phyloP scores from a whole-genome alignment of 305 asterid genomes.

The Solanum hybrid region DNA sequence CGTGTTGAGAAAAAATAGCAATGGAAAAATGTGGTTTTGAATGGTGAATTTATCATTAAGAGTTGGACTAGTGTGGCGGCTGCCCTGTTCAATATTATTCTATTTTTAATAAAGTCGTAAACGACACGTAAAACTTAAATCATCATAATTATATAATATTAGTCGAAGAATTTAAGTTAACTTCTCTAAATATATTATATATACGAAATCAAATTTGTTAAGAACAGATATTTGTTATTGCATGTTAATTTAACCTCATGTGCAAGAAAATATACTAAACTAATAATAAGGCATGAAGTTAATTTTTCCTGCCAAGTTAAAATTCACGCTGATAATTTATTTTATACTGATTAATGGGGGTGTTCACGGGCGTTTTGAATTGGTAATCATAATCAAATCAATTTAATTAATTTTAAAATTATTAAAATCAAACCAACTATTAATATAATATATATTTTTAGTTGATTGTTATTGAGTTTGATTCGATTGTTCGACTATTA shows the following conservation, averaged over 20 bases:
- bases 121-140: slow-evolving; percentile 30
- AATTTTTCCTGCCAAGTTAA: not conserved
- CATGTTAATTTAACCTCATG: not conserved
- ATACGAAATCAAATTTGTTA: not conserved
- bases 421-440: not conserved
- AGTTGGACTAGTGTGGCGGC: slow-evolving; percentile 33
- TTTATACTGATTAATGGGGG: not conserved
- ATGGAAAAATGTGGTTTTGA: slow-evolving; percentile 4
- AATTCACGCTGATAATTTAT: not conserved
- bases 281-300: not conserved
- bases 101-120: slow-evolving; percentile 22
- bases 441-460: not conserved
- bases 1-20: not conserved
- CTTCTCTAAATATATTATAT: not conserved
- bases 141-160: not conserved
- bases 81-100: not conserved
- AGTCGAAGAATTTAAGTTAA: not conserved
- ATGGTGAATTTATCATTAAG: slow-evolving; percentile 11
- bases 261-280: not conserved
- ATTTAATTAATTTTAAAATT: not conserved
- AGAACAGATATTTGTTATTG: not conserved
- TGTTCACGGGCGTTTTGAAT: not conserved
- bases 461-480: not conserved
- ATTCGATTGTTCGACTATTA: not conserved
- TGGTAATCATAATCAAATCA: not conserved